Base-by-base conservation (phyloP, 1,139 yeast species). In the Pichia sp. region DNA sequence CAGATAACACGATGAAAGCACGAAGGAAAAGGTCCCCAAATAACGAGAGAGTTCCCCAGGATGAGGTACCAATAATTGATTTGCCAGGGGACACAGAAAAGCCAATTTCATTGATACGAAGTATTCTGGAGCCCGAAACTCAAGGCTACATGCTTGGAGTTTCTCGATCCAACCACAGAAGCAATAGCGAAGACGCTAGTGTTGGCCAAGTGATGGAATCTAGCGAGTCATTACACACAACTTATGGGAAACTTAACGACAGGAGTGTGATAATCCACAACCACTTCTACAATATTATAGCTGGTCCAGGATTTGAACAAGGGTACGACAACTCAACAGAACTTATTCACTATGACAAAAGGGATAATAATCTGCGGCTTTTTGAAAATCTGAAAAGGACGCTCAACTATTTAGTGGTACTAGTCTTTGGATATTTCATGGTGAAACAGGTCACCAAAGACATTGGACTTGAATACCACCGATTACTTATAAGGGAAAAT, bases 371-470 rank as follows among this genome's bases (percentile, higher is more conserved):
- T 28, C 19, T 45, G 23, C 22, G 12, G 23, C 21, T 48, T 56
- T 63, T 84, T 19, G 88, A 83, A 59, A 60, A 82, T 5, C 41
- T 73, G 0, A 64, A 80, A 56, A 83, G 83, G 57, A 63, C 74
- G 2, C 55, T 73, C 0, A 75, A 80, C 1, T 70, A 79, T 7
- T 57, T 71, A 0, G 74, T 76, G 49, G 4, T 49, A 4, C 4
- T 52, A 6, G 12, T n/a, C 8, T 72, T 74, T 1, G 60, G 77
- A 2, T 75, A 74, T 55, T 53, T 82, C 13, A 61, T 75, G 2
- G 65, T 82, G 3, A 63, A 63, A 46, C 73, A 83, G 8, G 71
- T 85, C 12, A 72, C 74, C 41, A 65, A 66, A 3, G 93, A 85
- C 62, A 80, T 85, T 21, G 68, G 73, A 18, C 64, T 68, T 51